Conservation (phyloP, 23 red algal genomes). For the Chondrus crispus region DNA sequence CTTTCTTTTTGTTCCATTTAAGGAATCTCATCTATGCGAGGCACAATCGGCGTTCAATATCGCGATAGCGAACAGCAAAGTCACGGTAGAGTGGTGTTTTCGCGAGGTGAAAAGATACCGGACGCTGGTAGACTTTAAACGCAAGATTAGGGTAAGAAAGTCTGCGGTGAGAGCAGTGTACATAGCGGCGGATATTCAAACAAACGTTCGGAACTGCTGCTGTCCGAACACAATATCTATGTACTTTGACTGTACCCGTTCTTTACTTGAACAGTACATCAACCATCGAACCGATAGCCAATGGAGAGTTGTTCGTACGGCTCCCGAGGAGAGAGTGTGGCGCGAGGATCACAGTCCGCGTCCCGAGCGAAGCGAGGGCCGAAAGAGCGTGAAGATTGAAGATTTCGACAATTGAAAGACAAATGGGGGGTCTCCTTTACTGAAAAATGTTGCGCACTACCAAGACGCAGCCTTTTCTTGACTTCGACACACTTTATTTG, state of each 20-base stretch:
- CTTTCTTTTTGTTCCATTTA: neutral
- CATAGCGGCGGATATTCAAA: neutral
- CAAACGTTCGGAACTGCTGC: neutral
- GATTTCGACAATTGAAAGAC: too few species aligned
- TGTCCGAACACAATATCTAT: neutral
- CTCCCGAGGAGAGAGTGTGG: too few species aligned
- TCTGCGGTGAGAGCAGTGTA: neutral
- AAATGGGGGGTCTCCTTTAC: too few species aligned
- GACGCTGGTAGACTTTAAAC: neutral
- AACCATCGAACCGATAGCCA: too few species aligned
- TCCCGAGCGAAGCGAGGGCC: too few species aligned
- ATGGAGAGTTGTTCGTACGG: too few species aligned
- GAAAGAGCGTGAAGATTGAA: too few species aligned
- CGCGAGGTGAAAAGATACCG: neutral
- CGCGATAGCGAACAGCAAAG: neutral
- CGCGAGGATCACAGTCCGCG: too few species aligned
- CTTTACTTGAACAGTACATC: neutral
- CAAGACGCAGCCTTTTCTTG: too few species aligned
- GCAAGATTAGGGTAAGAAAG: neutral
- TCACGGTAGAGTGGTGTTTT: neutral
- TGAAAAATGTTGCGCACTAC: too few species aligned
- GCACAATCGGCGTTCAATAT: neutral
- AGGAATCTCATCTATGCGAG: neutral
- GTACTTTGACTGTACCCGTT: neutral
- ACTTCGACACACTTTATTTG: too few species aligned